Evolutionary conservation across 1,284 basidiomycete species (phyloP).

Genomic region (Polyporus tsugae): DNA sequence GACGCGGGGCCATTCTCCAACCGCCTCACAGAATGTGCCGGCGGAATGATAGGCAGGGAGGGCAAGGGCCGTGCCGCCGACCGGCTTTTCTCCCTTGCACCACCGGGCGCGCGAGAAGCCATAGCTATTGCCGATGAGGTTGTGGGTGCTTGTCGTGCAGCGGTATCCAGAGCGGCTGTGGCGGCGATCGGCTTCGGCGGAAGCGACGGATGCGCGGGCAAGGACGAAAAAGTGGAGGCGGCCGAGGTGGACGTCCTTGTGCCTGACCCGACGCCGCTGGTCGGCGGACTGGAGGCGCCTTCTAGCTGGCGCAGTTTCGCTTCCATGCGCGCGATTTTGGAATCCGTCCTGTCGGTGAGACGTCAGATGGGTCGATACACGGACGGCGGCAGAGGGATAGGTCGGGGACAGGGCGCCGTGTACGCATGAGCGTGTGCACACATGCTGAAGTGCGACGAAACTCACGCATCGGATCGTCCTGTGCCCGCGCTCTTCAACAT

Average conservation of each 20-base stretch:
- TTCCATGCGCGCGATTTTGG: slow-evolving; percentile 95
- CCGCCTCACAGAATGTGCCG: slow-evolving; percentile 10
- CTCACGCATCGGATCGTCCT: slow-evolving; percentile 67
- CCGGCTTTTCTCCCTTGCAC: slow-evolving; percentile 14
- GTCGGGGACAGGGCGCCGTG: not conserved
- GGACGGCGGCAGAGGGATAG: not conserved
- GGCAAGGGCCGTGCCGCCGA: slow-evolving; percentile 20
- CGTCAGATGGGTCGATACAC: not conserved
- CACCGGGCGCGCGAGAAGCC: slow-evolving; percentile 8
- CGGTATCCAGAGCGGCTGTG: slow-evolving; percentile 10
- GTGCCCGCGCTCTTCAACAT: slow-evolving; percentile 79
- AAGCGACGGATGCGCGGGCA: slow-evolving; percentile 57
- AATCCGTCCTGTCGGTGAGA: slow-evolving; percentile 65
- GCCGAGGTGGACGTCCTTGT: slow-evolving; percentile 24
- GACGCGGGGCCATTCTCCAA: slow-evolving; percentile 6
- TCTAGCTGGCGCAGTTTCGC: slow-evolving; percentile 90
- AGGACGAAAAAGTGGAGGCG: slow-evolving; percentile 17
- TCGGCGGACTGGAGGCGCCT: slow-evolving; percentile 39
- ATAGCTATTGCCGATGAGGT: not conserved
- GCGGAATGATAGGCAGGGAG: slow-evolving; percentile 25
- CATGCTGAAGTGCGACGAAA: slow-evolving; percentile 22
- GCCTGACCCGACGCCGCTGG: slow-evolving; percentile 24
- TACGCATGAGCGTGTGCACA: not conserved
- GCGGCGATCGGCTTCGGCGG: slow-evolving; percentile 54
- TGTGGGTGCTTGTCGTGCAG: slow-evolving; percentile 22